phyloP scores from a whole-genome alignment of 2,329 filamentous ascomycete genomes.

The Colletotrichum endophyticum region DNA sequence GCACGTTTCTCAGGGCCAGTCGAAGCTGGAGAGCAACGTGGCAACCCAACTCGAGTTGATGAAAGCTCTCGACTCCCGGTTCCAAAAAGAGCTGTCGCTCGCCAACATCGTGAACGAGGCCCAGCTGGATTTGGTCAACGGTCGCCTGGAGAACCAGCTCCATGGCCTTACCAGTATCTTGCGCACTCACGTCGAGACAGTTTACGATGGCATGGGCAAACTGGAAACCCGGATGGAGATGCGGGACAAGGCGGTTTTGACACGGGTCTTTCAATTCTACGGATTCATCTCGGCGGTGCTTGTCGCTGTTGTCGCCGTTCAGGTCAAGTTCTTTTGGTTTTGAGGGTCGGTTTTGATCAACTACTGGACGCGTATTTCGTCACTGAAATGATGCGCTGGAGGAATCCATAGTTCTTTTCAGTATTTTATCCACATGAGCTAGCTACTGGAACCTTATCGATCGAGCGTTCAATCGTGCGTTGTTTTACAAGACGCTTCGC shows the following conservation, averaged over 20 bases:
- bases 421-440: fast-evolving
- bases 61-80: fast-evolving
- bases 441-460: neutral
- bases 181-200: no score
- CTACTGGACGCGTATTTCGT: neutral
- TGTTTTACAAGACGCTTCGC: fast-evolving
- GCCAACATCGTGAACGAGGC: no score
- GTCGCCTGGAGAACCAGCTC: no score
- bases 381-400: neutral
- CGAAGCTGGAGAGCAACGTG: no score
- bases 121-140: no score
- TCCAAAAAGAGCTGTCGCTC: no score
- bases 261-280: fast-evolving
- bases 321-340: neutral
- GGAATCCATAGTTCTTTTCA: fast-evolving
- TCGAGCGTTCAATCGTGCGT: neutral
- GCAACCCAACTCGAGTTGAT: no score
- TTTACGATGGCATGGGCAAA: no score
- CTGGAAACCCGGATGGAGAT: no score
- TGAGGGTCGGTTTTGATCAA: neutral
- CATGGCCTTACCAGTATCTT: no score
- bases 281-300: neutral
- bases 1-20: fast-evolving
- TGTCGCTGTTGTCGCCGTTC: neutral
- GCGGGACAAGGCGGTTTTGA: no score